These are phyloP conservation scores for Exutisphaerella laricina DNA, from an alignment of 2,329 filamentous ascomycete species.

Conservation along the genomic window DNA sequence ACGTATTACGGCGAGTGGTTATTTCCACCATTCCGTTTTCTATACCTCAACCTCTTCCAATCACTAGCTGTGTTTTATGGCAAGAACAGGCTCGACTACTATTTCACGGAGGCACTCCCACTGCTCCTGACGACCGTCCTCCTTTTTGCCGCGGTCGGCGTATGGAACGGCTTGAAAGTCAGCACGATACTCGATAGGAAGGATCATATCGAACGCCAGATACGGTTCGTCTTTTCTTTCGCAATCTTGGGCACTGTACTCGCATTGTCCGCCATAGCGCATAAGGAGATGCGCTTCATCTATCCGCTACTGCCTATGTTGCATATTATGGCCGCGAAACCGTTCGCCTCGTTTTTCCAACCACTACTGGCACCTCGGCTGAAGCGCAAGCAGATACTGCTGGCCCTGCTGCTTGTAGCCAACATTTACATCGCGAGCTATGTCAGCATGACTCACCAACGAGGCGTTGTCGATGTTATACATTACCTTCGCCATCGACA, in stretches of 20 bases:
- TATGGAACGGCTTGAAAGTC: slow-evolving; percentile 45
- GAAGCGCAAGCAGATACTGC: slow-evolving; percentile 46
- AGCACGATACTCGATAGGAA: neutral
- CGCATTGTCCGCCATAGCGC: slow-evolving; percentile 70
- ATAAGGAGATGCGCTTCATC: slow-evolving; percentile 97
- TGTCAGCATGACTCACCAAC: slow-evolving; percentile 70
- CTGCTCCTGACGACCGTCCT: slow-evolving; percentile 77
- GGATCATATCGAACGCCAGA: slow-evolving; percentile 13
- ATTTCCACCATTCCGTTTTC: slow-evolving; percentile 78
- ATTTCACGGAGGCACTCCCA: slow-evolving; percentile 81
- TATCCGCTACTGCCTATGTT: slow-evolving; percentile 87
- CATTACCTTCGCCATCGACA: slow-evolving; percentile 64
- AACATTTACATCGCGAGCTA: slow-evolving; percentile 71
- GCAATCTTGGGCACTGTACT: slow-evolving; percentile 54
- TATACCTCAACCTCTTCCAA: slow-evolving; percentile 86
- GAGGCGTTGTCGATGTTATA: slow-evolving; percentile 70
- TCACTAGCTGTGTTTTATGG: slow-evolving; percentile 91
- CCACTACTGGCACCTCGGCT: slow-evolving; percentile 28
- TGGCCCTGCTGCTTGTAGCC: slow-evolving; percentile 50
- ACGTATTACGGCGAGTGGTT: slow-evolving; percentile 76
- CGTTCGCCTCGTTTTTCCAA: slow-evolving; percentile 60
- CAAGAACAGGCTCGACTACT: slow-evolving; percentile 85
- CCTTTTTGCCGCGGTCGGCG: slow-evolving; percentile 64
- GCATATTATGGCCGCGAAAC: slow-evolving; percentile 69
- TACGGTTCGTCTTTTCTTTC: slow-evolving; percentile 49